Evolutionary conservation across 495 filamentous ascomycete genomes (phyloP), one percentile per base, ranked within the genome.

Genomic region (Lasiosphaeria miniovina): DNA sequence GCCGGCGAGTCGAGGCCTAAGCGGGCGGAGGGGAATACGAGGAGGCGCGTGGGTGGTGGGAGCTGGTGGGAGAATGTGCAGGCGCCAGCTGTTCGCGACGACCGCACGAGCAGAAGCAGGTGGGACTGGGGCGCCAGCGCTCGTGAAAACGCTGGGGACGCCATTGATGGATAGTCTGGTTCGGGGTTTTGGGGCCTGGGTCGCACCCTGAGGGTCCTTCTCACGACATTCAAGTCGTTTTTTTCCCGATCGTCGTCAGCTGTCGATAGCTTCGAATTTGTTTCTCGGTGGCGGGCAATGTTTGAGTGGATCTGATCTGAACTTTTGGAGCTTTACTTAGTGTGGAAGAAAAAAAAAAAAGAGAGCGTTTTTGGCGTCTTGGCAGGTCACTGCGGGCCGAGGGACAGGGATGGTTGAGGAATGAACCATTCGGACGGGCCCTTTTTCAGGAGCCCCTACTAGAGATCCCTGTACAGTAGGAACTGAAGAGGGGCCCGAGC

Each of bases 281-380:
- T 11, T n/a, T 14, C 9, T 54, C 40, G 58, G 58, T 54, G 40
- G 43, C 58, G 36, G 58, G 41, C 58, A 60, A 60, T 54, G 49
- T 48, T 60, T 60, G 15, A 33, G 58, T 49, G 57, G 49, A n/a
- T 49, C 7, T 10, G 15, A 7, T 31, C 24, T 24, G 24, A 24
- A 24, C 24, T 24, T 24, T 24, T 24, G 24, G 24, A 24, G 24
- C 24, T 24, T 24, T 24, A 1, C n/a, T n/a, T n/a, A n/a, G n/a
- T n/a, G n/a, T n/a, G n/a, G n/a, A n/a, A n/a, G n/a, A n/a, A n/a
- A n/a, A 24, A 24, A 24, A 24, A 24, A 24, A 24, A 24, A 24
- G 24, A 24, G 24, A 24, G 24, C 24, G 24, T 1, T 24, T 24
- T 24, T 24, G 24, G 24, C 24, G 24, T 24, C 24, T 24, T 24